Base-by-base conservation (phyloP, 768 basidiomycete genomes). In the Phylloporus sp. region DNA sequence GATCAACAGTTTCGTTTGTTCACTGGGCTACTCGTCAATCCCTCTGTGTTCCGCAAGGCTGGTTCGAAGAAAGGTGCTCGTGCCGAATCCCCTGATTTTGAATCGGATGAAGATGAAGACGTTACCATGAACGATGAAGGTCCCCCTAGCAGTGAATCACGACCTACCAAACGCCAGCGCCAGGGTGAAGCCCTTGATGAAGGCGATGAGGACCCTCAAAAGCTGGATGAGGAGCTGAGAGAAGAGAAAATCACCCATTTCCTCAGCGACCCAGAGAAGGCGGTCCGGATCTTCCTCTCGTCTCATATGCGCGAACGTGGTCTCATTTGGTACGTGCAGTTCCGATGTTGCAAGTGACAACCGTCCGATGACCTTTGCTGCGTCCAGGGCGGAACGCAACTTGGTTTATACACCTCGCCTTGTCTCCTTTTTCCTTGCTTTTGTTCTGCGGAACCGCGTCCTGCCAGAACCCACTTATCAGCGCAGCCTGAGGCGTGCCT, bases 221-320 rank as follows among this genome's bases (percentile, higher is more conserved):
- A 57, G 36, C 13, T 49, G 18, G 66, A 67, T 20, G 69, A 69
- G 31, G 69, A 70, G 4, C 52, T 62, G 15, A 73, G 73, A 44
- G 78, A 78, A 26, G 74, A 77, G 20, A 71, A 72, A 24, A 68
- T 82, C 47, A 59, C 72, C 0, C 55, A 65, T 5, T 91, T 91
- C 65, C 68, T 91, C 52, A 68, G 76, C 34, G 75, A 87, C 49
- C 86, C 89, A 0, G 85, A 82, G 56, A 66, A 63, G 9, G 67
- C 73, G 27, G 68, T 85, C 47, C 80, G 73, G 49, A 73, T 88
- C 18, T 91, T 89, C 67, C 71, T 91, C 53, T 85, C 86, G 0
- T 85, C 85, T 5, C 78, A 81, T 58, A 84, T 82, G 70, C 74
- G 80, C 31, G 77, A 81, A 48, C 80, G 81, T 50, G 89, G 89